phyloP scores from a whole-genome alignment of 371 early-diverging fungal species.

The Batkoa obscura region DNA sequence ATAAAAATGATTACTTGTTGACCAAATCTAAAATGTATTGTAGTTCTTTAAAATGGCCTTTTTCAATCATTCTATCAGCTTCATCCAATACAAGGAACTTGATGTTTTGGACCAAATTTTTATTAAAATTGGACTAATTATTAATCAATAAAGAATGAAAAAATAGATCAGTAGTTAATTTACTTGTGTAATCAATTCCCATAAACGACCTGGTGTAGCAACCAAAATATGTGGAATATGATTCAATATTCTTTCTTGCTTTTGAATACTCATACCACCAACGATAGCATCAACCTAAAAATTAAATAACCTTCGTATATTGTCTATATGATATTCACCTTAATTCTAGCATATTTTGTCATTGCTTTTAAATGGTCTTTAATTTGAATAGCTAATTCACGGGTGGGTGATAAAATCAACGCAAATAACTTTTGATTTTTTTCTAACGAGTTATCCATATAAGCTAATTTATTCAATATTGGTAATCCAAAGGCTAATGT shows the following conservation, averaged over 20 bases:
- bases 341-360: slow-evolving; percentile 26
- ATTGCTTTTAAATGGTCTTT: slow-evolving; percentile 47
- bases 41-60: slow-evolving; percentile 74
- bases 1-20: not conserved
- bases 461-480: slow-evolving; percentile 39
- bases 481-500: slow-evolving; percentile 85
- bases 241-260: slow-evolving; percentile 61
- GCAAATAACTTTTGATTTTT: slow-evolving; percentile 16
- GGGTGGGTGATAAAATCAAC: slow-evolving; percentile 72
- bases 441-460: slow-evolving; percentile 14
- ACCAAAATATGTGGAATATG: slow-evolving; percentile 70
- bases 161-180: slow-evolving; percentile 9
- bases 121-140: slow-evolving; percentile 24
- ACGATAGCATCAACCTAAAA: slow-evolving; percentile 46
- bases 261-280: slow-evolving; percentile 85
- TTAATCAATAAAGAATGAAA: not conserved
- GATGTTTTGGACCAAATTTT: slow-evolving; percentile 28
- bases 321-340: slow-evolving; percentile 12
- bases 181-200: slow-evolving; percentile 69
- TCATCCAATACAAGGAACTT: slow-evolving; percentile 85
- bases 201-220: slow-evolving; percentile 95
- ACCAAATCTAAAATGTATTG: slow-evolving; percentile 34
- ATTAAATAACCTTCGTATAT: not conserved
- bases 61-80: slow-evolving; percentile 93
- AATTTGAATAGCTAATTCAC: slow-evolving; percentile 85